Percentiles rank a stretch among this genome's conserved stretches.
These are phyloP conservation scores for Penicillium palitans DNA, from an alignment of 2,329 filamentous ascomycete genomes.

Conservation along the genomic window DNA sequence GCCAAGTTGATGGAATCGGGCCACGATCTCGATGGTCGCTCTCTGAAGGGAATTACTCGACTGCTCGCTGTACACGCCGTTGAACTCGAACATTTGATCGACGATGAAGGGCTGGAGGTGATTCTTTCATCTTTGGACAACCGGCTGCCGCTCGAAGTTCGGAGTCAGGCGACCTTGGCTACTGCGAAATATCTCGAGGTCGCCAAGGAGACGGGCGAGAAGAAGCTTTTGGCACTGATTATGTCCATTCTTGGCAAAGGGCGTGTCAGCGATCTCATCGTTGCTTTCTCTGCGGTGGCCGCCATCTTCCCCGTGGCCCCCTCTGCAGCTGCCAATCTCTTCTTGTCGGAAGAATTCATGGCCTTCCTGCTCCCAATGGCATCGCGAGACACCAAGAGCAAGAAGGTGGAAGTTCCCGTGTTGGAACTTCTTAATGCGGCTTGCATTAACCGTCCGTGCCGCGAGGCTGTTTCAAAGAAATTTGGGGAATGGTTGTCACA, in stretches of 20 bases:
- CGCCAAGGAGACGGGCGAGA: conserved; percentile 68
- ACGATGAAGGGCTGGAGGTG: conserved; percentile 76
- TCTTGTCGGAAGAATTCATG: conserved; percentile 86
- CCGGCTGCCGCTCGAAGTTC: conserved; percentile 69
- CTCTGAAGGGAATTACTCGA: conserved; percentile 61
- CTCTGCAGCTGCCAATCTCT: conserved; percentile 71
- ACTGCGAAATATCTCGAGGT: conserved; percentile 81
- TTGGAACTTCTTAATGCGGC: conserved; percentile 89
- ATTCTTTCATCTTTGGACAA: conserved; percentile 85
- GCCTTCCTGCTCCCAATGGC: conserved; percentile 73
- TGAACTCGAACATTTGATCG: conserved; percentile 52
- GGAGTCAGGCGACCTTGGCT: conserved; percentile 78
- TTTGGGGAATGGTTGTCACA: conserved; percentile 86
- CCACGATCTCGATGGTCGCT: conserved; percentile 66
- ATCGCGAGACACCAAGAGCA: conserved; percentile 76
- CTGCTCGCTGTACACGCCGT: conserved; percentile 57
- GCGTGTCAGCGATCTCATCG: conserved; percentile 83
- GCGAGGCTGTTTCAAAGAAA: conserved; percentile 80
- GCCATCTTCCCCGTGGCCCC: conserved; percentile 84
- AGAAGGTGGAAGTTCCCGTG: conserved; percentile 80
- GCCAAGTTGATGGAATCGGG: conserved; percentile 89
- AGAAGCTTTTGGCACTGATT: conserved; percentile 73
- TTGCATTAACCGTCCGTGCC: conserved; percentile 79
- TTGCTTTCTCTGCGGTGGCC: conserved; percentile 90
- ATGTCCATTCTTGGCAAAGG: conserved; percentile 68